Base-by-base conservation (phyloP, 2,329 filamentous ascomycete genomes). In the Aspergillus brasiliensis region DNA sequence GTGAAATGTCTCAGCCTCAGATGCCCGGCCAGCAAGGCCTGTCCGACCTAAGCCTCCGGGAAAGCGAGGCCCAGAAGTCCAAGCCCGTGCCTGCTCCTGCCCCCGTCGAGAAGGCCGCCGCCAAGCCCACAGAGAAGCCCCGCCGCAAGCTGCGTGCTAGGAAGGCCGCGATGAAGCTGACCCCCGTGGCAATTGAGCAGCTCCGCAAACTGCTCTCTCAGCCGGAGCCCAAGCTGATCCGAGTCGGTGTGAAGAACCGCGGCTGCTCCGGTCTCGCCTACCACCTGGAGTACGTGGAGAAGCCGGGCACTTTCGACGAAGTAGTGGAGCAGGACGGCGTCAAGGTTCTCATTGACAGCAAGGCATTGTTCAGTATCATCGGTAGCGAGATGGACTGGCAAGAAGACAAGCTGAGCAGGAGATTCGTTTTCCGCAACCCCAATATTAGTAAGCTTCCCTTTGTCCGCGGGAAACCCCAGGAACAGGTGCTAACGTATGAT, bases 331-430 rank as follows among this genome's bases (percentile, higher is more conserved):
- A 99, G 75, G 95, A 98, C 71, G 95, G 94, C 0, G 94, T 99
- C 59, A 94, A 91, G 78, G 94, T 99, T 34, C 77, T 98, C 74
- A 95, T 99, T 59, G 95, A 99, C 77, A 96, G 91, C 83, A 98
- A 97, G 81, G 95, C 95, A 44, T 81, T 99, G 52, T 93, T 99
- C 75, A 98, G 94, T 77, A 98, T 99, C 56, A 97, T 99, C 69
- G 95, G 95, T 5, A 97, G 91, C 73, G 94, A 98, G 80, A 99
- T 99, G 95, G 95, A 99, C 73, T 99, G 94, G 93, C 84, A 94
- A 10, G 93, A 98, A 78, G 95, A 98, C 70, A 97, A 96, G 81
- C 80, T 99, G 65, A 96, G 90, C 75, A 86, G 93, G 77, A 84
- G 91, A 65, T 99, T 99, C 77, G 88, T 97, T 53, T 99, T 99